phyloP scores from a whole-genome alignment of 768 basidiomycete species.

The Leccinellum luteum region DNA sequence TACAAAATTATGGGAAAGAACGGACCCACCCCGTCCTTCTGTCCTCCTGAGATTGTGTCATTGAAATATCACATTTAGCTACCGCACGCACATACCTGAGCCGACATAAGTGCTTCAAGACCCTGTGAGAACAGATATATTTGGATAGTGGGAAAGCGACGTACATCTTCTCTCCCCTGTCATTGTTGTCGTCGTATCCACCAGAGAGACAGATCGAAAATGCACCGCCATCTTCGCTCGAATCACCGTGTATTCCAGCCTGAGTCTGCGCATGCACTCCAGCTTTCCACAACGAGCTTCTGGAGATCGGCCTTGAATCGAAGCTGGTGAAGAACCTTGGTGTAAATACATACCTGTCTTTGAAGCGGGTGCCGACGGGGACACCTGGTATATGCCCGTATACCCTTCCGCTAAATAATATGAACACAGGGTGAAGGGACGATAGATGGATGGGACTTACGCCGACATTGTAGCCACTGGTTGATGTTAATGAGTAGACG shows the following conservation, averaged over 20 bases:
- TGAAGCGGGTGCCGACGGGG: slow-evolving; percentile 23
- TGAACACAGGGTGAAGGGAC: background rate
- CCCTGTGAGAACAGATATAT: background rate
- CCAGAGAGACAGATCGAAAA: slow-evolving; percentile 42
- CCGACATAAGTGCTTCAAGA: slow-evolving; percentile 34
- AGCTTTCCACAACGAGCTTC: slow-evolving; percentile 20
- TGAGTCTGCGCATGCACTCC: slow-evolving; percentile 35
- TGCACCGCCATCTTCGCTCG: slow-evolving; percentile 26
- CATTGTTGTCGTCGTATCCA: slow-evolving; percentile 43
- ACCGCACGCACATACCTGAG: slow-evolving; percentile 16
- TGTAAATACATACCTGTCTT: slow-evolving; percentile 9
- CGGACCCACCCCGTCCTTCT: slow-evolving; percentile 16
- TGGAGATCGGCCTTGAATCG: slow-evolving; percentile 4
- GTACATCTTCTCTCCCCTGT: slow-evolving; percentile 37
- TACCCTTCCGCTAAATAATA: slow-evolving; percentile 6
- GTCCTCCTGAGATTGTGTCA: slow-evolving; percentile 20
- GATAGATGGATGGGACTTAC: slow-evolving; percentile 4
- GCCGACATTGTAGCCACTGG: slow-evolving; percentile 11
- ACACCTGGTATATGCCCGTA: slow-evolving; percentile 32
- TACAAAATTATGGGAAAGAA: background rate
- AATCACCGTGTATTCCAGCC: slow-evolving; percentile 41
- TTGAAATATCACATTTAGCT: background rate
- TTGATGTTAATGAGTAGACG: background rate
- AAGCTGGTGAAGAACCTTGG: too few species aligned
- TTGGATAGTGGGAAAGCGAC: slow-evolving; percentile 6